These are phyloP conservation scores for Termitomyces sp. DNA, from an alignment of 768 basidiomycete species.

Conservation along the genomic window DNA sequence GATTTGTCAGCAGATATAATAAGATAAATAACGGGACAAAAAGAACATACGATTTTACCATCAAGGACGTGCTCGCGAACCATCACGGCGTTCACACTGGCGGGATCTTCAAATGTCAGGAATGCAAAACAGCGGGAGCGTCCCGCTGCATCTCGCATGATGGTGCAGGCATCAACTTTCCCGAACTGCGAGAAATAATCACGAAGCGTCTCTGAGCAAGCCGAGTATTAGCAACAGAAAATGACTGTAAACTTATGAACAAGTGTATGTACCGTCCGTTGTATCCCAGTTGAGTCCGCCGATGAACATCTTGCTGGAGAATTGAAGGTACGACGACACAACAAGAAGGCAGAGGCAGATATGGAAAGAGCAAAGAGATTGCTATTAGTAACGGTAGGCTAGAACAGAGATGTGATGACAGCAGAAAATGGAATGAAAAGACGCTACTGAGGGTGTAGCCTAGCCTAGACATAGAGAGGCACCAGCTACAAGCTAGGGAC, in stretches of 20 bases:
- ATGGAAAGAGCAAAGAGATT: conserved; percentile 46
- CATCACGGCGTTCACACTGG: conserved; percentile 94
- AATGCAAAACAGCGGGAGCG: conserved; percentile 98
- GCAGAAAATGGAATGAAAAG: conserved; percentile 48
- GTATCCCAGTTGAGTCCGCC: conserved; percentile 99
- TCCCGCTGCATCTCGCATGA: conserved; percentile 96
- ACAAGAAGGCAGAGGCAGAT: conserved; percentile 26
- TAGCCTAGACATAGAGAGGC: conserved; percentile 71
- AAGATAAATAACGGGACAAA: not conserved
- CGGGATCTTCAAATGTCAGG: conserved; percentile 90
- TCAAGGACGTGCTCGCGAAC: conserved; percentile 91
- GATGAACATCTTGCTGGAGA: conserved; percentile 97
- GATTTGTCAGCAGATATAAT: not conserved
- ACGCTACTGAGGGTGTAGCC: conserved; percentile 80
- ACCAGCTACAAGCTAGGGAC: conserved; percentile 66
- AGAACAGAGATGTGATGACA: conserved; percentile 62
- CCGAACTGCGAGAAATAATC: conserved; percentile 96
- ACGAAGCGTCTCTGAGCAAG: conserved; percentile 59
- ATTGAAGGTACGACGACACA: conserved; percentile 12
- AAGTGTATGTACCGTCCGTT: conserved; percentile 80
- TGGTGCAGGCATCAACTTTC: conserved; percentile 94
- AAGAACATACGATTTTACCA: conserved; percentile 83
- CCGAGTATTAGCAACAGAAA: conserved; percentile 34
- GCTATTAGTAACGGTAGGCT: conserved; percentile 81
- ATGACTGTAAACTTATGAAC: conserved; percentile 25